phyloP scores from a whole-genome alignment of 495 filamentous ascomycete species.

The Penicillium samsonianum region DNA sequence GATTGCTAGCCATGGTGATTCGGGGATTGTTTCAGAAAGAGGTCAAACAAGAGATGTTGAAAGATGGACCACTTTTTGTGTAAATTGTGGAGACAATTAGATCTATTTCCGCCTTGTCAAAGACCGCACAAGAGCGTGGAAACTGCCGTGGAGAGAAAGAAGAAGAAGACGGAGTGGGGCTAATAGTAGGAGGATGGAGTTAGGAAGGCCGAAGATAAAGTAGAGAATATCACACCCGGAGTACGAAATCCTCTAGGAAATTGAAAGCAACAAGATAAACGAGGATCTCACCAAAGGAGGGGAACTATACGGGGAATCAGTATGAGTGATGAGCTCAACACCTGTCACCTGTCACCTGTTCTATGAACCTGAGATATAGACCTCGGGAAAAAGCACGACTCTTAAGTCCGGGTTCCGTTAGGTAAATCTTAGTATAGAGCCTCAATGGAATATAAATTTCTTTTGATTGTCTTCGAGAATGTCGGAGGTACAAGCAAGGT shows the following conservation, averaged over 20 bases:
- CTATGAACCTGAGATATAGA: not conserved
- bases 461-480: conserved; percentile 7
- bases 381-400: not conserved
- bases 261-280: conserved; percentile 3
- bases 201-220: not conserved
- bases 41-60: not conserved
- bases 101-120: not conserved
- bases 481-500: not conserved
- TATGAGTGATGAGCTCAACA: not conserved
- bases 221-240: not conserved
- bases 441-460: not conserved
- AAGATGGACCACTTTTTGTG: not conserved
- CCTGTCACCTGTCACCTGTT: not conserved
- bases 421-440: not conserved
- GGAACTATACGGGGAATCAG: conserved; percentile 23
- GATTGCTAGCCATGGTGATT: conserved; percentile 68
- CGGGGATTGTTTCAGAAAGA: not conserved
- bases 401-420: not conserved
- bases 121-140: not conserved
- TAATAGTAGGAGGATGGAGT: not conserved
- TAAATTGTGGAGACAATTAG: not conserved
- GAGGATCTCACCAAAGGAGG: conserved; percentile 23
- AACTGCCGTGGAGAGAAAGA: not conserved
- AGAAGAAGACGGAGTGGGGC: not conserved
- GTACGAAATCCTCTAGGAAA: not conserved